Evolutionary conservation across 2,329 filamentous ascomycete genomes (phyloP).

Genomic region (Calycina herbarum): DNA sequence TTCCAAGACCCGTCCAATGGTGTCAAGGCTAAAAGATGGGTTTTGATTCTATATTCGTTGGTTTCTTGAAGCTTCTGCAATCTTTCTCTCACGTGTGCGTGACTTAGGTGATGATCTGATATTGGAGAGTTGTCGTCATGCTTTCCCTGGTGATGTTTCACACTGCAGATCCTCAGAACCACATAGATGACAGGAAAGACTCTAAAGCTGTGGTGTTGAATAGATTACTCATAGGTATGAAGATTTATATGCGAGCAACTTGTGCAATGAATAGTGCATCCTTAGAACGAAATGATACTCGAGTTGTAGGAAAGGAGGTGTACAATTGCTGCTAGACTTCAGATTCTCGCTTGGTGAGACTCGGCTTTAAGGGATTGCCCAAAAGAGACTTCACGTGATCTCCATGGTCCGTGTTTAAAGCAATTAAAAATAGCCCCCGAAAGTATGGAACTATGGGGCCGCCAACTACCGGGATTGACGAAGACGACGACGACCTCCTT

Average conservation of each 20-base stretch:
- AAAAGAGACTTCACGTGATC: neutral
- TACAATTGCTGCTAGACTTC: neutral
- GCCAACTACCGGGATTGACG: too few species aligned
- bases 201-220: neutral
- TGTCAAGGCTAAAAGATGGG: neutral
- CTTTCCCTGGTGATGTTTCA: neutral
- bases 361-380: neutral
- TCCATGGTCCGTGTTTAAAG: too few species aligned
- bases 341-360: neutral
- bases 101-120: neutral
- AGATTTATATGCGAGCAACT: neutral
- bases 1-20: neutral
- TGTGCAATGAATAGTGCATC: neutral
- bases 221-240: neutral
- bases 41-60: neutral
- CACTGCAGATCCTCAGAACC: neutral
- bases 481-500: too few species aligned
- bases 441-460: too few species aligned
- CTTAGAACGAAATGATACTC: too few species aligned
- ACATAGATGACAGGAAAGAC: neutral
- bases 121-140: neutral
- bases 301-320: neutral
- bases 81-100: neutral
- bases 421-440: too few species aligned
- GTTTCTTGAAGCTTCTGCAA: neutral